Evolutionary conservation across 257 asterid species (phyloP), one percentile per base, ranked within the genome.

Genomic region (Solanum ahanhuiri): DNA sequence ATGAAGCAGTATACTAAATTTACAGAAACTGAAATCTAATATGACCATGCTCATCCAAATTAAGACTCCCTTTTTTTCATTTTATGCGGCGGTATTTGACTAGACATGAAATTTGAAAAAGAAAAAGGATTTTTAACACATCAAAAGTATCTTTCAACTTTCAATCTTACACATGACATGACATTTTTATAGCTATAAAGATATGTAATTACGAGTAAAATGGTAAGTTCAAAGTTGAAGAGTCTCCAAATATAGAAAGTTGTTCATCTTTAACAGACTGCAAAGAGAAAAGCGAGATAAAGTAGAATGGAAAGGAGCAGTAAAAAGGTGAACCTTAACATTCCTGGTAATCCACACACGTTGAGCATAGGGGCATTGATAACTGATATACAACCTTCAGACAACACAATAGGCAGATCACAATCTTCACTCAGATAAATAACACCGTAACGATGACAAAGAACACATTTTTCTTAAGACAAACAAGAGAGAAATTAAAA

Each of bases 271-370:
- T 66, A 66, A 66, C 20, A 28, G 9, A 66, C 34, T 12, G 18
- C 33, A 66, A 66, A 25, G 20, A 12, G 35, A 25, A 66, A 10
- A 66, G 18, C 20, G 9, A 25, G 73, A 25, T 66, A 5, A 66
- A 5, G 2, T 66, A 30, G 73, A 25, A 66, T 1, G 34, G 18
- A 23, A 23, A 45, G 22, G 39, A 14, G 22, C 7, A 69, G 79
- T 71, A 17, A 33, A 71, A 33, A 71, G 25, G 14, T 81, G 86
- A 86, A 93, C 98, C 98, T 94, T 95, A 72, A 87, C 90, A 87
- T 95, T 95, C 90, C 97, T 89, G 76, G 85, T 86, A 41, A 94
- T 92, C 98, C 98, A 94, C 4, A 85, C 89, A 35, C 98, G 98
- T 90, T 95, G 98, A 82, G 94, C 93, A 90, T 12, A 93, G 1